Evolutionary conservation across 371 early-diverging fungal genomes (phyloP).

Genomic region (Rhizopus sp.): DNA sequence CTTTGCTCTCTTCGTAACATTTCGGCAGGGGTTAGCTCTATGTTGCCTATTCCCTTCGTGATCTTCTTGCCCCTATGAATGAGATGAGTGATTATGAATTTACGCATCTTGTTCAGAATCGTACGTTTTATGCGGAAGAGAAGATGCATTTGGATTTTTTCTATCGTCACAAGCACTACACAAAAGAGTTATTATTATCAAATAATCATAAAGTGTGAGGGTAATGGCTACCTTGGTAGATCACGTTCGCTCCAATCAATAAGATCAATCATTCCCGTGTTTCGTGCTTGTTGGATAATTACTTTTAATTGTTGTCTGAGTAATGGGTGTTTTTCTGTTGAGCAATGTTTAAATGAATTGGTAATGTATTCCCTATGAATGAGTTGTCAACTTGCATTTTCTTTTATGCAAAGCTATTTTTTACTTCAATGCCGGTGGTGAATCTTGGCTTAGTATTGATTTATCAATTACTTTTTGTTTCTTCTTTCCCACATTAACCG

Average conservation of each 20-base stretch:
- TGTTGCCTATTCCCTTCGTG: constrained; percentile 13
- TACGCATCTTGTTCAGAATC: neutral
- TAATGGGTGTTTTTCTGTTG: constrained; percentile 36
- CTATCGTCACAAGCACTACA: constrained; percentile 17
- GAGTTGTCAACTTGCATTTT: neutral
- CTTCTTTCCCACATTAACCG: constrained; percentile 18
- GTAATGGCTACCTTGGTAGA: constrained; percentile 23
- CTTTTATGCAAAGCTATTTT: neutral
- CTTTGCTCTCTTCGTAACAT: constrained; percentile 15
- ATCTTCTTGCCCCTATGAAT: constrained; percentile 1
- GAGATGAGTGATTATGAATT: no score
- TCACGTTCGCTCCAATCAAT: constrained; percentile 79
- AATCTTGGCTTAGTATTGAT: constrained; percentile 4
- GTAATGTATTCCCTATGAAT: constrained; percentile 51
- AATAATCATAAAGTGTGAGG: neutral
- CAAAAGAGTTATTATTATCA: neutral
- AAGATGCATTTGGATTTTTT: constrained; percentile 14
- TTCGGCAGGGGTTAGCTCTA: constrained; percentile 23
- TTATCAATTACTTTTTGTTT: constrained; percentile 6
- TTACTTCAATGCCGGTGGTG: constrained; percentile 21
- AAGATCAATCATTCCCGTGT: constrained; percentile 54
- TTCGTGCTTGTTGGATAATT: constrained; percentile 36
- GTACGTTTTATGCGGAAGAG: constrained; percentile 3
- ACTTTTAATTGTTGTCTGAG: constrained; percentile 52
- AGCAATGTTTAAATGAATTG: constrained; percentile 44